Percentiles rank a stretch among this genome's conserved stretches.
These are phyloP conservation scores for Metarhizium anisopliae DNA, from an alignment of 2,329 filamentous ascomycete genomes.

Conservation along the genomic window DNA sequence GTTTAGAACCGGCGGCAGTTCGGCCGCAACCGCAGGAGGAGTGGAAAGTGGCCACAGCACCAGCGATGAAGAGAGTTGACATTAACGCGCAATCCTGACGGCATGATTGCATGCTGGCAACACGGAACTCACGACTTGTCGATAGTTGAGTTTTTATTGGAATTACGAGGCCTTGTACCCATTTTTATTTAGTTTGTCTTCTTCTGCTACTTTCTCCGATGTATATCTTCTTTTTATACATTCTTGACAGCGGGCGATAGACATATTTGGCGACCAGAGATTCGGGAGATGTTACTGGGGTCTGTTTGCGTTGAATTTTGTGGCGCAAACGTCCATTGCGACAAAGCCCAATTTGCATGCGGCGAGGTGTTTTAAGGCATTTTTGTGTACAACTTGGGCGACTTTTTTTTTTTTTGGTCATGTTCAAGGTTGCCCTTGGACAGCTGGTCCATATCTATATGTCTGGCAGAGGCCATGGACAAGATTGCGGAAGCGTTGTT, in stretches of 20 bases:
- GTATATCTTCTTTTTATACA: neutral
- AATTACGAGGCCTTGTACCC: too few relatives aligned
- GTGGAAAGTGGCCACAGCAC: slow-evolving; percentile 29
- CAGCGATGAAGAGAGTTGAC: slow-evolving; percentile 8
- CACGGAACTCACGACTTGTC: neutral
- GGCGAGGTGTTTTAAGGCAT: neutral
- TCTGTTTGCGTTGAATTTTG: neutral
- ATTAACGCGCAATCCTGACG: neutral
- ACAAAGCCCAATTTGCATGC: neutral
- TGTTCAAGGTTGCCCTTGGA: neutral
- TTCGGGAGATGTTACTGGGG: neutral
- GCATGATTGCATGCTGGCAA: neutral
- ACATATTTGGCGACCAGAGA: neutral
- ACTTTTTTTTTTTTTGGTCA: neutral
- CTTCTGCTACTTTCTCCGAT: neutral
- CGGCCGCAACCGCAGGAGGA: slow-evolving; percentile 31
- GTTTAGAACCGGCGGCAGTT: slow-evolving; percentile 23
- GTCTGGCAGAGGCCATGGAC: neutral
- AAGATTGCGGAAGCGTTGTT: neutral
- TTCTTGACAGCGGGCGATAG: neutral
- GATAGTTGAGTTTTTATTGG: neutral
- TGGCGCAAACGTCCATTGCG: neutral
- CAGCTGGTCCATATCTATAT: neutral
- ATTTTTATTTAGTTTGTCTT: too few relatives aligned
- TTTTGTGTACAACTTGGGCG: neutral